Evolutionary conservation across 495 filamentous ascomycete species (phyloP).

Genomic region (Penicillium dipodomyicola): DNA sequence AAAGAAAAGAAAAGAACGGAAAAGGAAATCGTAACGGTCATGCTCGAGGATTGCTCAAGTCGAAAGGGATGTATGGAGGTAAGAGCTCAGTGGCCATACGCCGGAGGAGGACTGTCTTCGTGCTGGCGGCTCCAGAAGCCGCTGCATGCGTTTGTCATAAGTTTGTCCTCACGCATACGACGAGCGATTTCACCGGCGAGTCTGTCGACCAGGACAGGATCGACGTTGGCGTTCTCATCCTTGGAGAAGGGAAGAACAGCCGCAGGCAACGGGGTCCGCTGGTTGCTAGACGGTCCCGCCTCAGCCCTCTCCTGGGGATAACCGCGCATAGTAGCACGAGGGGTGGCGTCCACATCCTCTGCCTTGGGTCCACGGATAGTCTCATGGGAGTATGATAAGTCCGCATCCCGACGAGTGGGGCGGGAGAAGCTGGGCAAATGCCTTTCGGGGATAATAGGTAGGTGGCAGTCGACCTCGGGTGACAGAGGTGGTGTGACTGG

Average conservation of each 20-base stretch:
- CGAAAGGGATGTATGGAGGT: conserved; percentile 7
- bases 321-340: conserved; percentile 30
- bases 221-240: conserved; percentile 46
- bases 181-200: conserved; percentile 87
- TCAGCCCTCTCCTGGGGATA: conserved; percentile 32
- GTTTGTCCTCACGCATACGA: conserved; percentile 73
- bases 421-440: conserved; percentile 38
- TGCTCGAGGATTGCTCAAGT: conserved; percentile 28
- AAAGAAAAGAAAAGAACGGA: conserved; percentile 8
- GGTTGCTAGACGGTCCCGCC: conserved; percentile 29
- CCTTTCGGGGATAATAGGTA: conserved; percentile 42
- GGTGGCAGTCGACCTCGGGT: conserved; percentile 33
- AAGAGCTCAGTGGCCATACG: conserved; percentile 43
- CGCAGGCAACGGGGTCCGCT: conserved; percentile 34
- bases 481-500: conserved; percentile 47
- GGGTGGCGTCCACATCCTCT: conserved; percentile 40
- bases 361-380: conserved; percentile 23
- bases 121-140: conserved; percentile 42
- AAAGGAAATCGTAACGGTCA: conserved; percentile 38
- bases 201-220: conserved; percentile 86
- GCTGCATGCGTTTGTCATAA: conserved; percentile 36
- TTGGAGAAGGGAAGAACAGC: conserved; percentile 37
- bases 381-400: conserved; percentile 32
- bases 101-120: conserved; percentile 45
- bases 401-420: conserved; percentile 23